Percentiles rank a stretch among this genome's conserved stretches.
Evolutionary conservation across 805 yeast species (phyloP).

Genomic region (Komagataella kurtzmanii): DNA sequence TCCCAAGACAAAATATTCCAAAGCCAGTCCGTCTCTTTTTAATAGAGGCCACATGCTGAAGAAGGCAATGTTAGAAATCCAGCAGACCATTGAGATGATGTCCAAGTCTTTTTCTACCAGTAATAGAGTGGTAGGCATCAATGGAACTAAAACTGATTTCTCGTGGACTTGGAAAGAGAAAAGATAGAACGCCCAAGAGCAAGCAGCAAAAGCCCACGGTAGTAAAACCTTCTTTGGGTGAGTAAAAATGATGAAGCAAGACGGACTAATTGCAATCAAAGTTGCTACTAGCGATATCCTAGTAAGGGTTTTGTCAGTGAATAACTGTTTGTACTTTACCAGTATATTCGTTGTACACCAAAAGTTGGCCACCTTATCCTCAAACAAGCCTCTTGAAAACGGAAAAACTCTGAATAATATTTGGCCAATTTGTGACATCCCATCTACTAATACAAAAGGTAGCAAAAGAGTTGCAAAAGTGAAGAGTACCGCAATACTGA

Average conservation of each 20-base stretch:
- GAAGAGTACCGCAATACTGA: conserved; percentile 49
- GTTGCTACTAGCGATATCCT: conserved; percentile 42
- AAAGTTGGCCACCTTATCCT: conserved; percentile 92
- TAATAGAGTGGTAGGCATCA: conserved; percentile 70
- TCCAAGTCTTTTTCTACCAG: conserved; percentile 40
- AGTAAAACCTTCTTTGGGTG: conserved; percentile 35
- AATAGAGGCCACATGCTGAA: conserved; percentile 86
- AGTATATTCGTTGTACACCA: conserved; percentile 91
- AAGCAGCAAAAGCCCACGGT: conserved; percentile 67
- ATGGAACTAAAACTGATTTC: conserved; percentile 78
- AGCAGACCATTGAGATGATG: conserved; percentile 60
- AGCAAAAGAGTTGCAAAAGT: conserved; percentile 37
- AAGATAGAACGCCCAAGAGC: conserved; percentile 78
- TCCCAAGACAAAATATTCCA: conserved; percentile 58
- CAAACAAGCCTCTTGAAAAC: conserved; percentile 85
- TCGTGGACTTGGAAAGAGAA: conserved; percentile 96
- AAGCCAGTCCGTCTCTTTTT: conserved; percentile 53
- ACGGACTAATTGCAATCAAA: conserved; percentile 37
- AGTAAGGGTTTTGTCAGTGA: conserved; percentile 46
- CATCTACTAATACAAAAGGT: conserved; percentile 46
- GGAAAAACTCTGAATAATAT: conserved; percentile 70
- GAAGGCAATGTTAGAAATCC: conserved; percentile 77
- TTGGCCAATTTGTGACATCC: conserved; percentile 37
- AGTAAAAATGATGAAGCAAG: conserved; percentile 35
- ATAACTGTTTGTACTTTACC: conserved; percentile 50